A percentile compares a stretch with the other conserved stretches of the same genome.
Evolutionary conservation across 108 stramenopile genomes (phyloP).

Genomic region (Discostella stelligeroides): DNA sequence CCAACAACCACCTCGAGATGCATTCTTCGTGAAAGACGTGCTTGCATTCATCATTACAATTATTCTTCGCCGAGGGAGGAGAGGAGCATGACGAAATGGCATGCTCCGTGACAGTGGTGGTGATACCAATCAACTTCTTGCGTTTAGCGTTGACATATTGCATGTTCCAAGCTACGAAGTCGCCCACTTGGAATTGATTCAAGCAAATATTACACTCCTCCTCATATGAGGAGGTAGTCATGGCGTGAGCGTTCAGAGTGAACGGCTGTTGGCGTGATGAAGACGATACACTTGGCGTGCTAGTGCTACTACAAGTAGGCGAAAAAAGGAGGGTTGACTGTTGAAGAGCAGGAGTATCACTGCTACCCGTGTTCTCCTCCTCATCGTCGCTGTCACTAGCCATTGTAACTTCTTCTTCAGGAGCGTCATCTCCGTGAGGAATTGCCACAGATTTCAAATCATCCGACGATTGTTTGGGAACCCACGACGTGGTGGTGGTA

Average conservation of each 20-base stretch:
- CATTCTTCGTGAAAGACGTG: constrained; percentile 78
- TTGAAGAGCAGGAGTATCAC: no score
- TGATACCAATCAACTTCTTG: no score
- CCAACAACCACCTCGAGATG: constrained; percentile 65
- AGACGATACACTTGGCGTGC: neutral
- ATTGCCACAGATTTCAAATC: neutral
- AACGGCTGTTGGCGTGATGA: neutral
- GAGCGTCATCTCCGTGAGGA: neutral
- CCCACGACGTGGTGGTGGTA: neutral
- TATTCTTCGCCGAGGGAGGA: neutral
- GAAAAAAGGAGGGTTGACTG: no score
- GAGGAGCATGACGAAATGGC: no score
- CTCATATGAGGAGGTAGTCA: constrained; percentile 7
- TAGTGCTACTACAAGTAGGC: no score
- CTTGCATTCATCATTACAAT: constrained; percentile 26
- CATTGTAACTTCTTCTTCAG: no score
- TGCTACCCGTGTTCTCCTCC: no score
- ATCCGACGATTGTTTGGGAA: neutral
- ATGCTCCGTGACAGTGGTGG: no score
- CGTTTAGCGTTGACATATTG: no score
- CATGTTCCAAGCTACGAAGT: constrained; percentile 26
- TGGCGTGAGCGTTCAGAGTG: neutral
- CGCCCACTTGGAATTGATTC: constrained; percentile 39
- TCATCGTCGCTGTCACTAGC: no score
- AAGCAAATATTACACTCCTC: constrained; percentile 51